Percentiles rank a stretch among this genome's conserved stretches.
phyloP scores from a whole-genome alignment of 2,329 filamentous ascomycete species.

The Beauveria caledonica region DNA sequence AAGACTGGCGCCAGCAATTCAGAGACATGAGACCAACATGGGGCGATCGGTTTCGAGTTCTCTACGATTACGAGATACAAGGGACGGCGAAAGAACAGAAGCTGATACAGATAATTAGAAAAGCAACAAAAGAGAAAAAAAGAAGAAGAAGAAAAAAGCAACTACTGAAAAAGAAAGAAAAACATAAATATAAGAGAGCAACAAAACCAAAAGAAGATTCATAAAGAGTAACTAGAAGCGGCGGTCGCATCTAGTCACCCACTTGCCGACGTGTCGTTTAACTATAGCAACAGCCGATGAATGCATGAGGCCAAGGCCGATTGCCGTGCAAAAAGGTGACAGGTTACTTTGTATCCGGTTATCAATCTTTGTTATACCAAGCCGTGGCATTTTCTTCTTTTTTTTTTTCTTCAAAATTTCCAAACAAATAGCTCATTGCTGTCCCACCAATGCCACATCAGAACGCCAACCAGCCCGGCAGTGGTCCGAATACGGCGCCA shows the following conservation, averaged over 20 bases:
- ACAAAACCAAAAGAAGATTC: too few relatives aligned
- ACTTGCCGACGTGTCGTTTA: neutral
- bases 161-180: too few relatives aligned
- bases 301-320: neutral
- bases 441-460: neutral
- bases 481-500: conserved; percentile 13
- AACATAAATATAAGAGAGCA: too few relatives aligned
- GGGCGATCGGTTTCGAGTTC: neutral
- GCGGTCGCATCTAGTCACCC: too few relatives aligned
- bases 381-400: neutral
- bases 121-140: neutral
- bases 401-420: neutral
- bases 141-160: too few relatives aligned
- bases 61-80: neutral
- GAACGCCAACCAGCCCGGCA: neutral
- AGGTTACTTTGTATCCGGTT: neutral
- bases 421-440: neutral
- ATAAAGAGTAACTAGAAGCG: too few relatives aligned
- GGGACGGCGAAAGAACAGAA: too few relatives aligned
- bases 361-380: neutral
- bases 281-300: neutral
- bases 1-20: neutral
- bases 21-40: neutral
- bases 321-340: neutral
- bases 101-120: too few relatives aligned